Evolutionary conservation across 495 filamentous ascomycete species (phyloP).

Genomic region (Thermothielavioides terrestris): DNA sequence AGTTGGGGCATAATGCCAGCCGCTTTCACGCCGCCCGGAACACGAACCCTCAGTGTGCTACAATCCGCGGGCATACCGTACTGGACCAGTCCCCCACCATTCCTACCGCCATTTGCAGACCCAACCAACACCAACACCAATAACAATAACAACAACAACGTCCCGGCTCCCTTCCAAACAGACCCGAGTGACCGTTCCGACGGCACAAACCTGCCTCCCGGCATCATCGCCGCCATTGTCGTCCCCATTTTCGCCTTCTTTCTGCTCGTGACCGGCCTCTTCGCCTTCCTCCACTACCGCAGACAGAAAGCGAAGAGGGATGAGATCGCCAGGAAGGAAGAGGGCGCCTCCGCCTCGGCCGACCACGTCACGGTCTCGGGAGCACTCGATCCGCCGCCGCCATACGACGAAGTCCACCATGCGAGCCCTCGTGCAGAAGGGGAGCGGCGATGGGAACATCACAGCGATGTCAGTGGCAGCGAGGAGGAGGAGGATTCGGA

Average conservation of each 20-base stretch:
- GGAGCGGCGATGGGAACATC: neutral
- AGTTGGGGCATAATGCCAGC: too few species aligned
- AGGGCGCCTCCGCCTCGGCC: neutral
- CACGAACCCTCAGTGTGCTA: neutral
- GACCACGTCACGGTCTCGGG: neutral
- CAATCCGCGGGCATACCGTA: neutral
- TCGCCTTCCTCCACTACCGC: neutral
- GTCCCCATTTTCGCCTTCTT: constrained; percentile 5
- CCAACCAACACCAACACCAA: too few species aligned
- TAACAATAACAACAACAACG: neutral
- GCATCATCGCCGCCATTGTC: constrained; percentile 6
- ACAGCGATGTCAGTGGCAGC: neutral
- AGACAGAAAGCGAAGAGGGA: neutral
- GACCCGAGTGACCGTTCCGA: neutral
- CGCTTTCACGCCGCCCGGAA: too few species aligned
- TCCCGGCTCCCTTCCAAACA: neutral
- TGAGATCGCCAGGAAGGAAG: constrained; percentile 4
- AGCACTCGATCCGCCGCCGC: constrained; percentile 7
- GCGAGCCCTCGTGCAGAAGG: neutral
- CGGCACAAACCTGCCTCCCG: neutral
- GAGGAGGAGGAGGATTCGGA: neutral
- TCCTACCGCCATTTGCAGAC: neutral
- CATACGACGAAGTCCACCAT: constrained; percentile 1
- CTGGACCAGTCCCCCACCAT: neutral
- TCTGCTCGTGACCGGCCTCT: neutral